A percentile compares a stretch with the other conserved stretches of the same genome.
Evolutionary conservation across 495 filamentous ascomycete species (phyloP).

Genomic region (Xylaria nigripes): DNA sequence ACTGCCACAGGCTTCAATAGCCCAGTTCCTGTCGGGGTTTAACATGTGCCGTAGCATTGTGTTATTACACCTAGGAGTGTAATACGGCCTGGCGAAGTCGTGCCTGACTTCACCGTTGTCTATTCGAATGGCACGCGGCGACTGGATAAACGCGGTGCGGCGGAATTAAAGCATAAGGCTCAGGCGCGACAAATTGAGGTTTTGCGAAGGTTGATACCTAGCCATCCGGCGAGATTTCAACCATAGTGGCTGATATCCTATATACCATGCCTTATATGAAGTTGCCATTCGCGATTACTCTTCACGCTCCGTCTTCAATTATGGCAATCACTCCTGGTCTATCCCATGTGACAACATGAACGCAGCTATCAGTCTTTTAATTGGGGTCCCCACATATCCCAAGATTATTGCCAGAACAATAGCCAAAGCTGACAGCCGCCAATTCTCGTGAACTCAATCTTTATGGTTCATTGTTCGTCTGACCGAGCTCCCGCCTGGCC

Average conservation of each 20-base stretch:
- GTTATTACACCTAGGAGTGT: slow-evolving; percentile 40
- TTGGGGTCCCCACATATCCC: too few species aligned
- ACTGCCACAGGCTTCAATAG: not conserved
- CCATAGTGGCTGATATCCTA: slow-evolving; percentile 12
- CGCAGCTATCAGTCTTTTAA: too few species aligned
- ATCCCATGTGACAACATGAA: too few species aligned
- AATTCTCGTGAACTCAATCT: too few species aligned
- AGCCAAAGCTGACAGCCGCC: too few species aligned
- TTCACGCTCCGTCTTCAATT: too few species aligned
- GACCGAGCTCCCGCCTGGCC: too few species aligned
- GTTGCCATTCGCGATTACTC: not conserved
- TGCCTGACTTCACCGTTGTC: slow-evolving; percentile 60
- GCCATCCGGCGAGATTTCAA: slow-evolving; percentile 53
- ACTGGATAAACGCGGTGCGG: slow-evolving; percentile 46
- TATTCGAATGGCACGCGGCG: slow-evolving; percentile 53
- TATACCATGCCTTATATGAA: not conserved
- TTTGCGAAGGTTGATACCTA: slow-evolving; percentile 53
- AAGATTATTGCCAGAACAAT: too few species aligned
- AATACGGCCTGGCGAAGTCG: slow-evolving; percentile 44
- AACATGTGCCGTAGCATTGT: slow-evolving; percentile 40
- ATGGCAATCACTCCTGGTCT: too few species aligned
- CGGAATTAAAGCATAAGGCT: slow-evolving; percentile 46
- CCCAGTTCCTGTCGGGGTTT: not conserved
- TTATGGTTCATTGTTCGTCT: too few species aligned
- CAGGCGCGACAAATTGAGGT: slow-evolving; percentile 56